Evolutionary conservation across 805 yeast genomes (phyloP).

Genomic region (Pichia scutulata): DNA sequence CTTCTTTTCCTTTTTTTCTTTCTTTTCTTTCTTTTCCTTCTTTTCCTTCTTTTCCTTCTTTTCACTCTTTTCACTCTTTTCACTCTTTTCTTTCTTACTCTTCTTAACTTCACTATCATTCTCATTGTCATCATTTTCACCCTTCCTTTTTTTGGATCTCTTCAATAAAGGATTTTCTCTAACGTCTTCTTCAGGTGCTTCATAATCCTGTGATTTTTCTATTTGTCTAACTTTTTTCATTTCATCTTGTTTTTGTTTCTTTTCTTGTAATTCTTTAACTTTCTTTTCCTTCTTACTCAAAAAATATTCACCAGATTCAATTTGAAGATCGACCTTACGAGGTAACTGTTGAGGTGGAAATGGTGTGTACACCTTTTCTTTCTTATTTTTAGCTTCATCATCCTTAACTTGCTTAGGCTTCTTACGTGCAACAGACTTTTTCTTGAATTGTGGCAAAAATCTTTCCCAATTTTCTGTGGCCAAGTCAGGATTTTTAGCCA

Average conservation of each 20-base stretch:
- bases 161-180: conserved; percentile 30
- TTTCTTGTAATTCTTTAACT: conserved; percentile 60
- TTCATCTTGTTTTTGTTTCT: conserved; percentile 70
- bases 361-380: conserved; percentile 84
- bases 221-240: conserved; percentile 54
- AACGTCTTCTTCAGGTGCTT: conserved; percentile 71
- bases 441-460: conserved; percentile 93
- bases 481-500: conserved; percentile 89
- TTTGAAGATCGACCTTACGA: conserved; percentile 93
- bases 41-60: conserved; percentile 18
- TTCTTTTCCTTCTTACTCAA: conserved; percentile 80
- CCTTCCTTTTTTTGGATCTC: conserved; percentile 25
- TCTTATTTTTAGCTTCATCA: conserved; percentile 38
- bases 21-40: conserved; percentile 14
- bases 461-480: conserved; percentile 96
- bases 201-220: conserved; percentile 70
- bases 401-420: conserved; percentile 62
- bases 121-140: conserved; percentile 20
- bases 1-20: conserved; percentile 11
- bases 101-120: conserved; percentile 24
- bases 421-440: conserved; percentile 91
- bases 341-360: conserved; percentile 98
- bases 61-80: conserved; percentile 25
- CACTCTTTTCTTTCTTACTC: conserved; percentile 24
- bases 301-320: conserved; percentile 98